Evolutionary conservation across 345 rosid genomes (phyloP).

Genomic region (Brassica cretica): DNA sequence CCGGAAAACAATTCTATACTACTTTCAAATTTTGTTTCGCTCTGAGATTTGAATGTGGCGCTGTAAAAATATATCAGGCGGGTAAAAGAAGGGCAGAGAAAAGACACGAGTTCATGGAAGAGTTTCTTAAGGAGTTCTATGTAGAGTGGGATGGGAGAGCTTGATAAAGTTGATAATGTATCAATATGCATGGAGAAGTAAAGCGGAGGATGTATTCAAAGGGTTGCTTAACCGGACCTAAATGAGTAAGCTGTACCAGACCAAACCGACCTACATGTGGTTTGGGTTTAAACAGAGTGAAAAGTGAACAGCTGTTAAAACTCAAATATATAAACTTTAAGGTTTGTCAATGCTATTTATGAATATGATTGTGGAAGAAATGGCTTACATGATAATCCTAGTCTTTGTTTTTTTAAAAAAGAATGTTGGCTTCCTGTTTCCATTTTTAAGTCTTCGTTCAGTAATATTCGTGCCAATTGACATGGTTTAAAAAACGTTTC

Average conservation of each 20-base stretch:
- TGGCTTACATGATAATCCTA: background rate
- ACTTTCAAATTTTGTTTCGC: background rate
- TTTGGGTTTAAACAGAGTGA: background rate
- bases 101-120: conserved; percentile 78
- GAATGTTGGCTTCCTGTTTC: conserved; percentile 11
- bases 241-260: background rate
- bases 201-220: background rate
- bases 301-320: background rate
- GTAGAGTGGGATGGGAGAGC: conserved; percentile 77
- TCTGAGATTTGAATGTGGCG: background rate
- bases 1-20: background rate
- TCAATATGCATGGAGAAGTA: conserved; percentile 12
- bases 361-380: conserved; percentile 15
- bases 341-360: conserved; percentile 15
- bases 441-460: conserved; percentile 17
- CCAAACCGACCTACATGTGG: conserved; percentile 19
- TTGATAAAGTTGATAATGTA: conserved; percentile 33
- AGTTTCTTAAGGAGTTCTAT: conserved; percentile 62
- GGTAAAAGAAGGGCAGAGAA: conserved; percentile 72
- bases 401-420: background rate
- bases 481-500: conserved; percentile 1
- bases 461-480: background rate
- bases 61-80: conserved; percentile 49
- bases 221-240: conserved; percentile 1
- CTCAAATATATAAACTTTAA: background rate